Percentiles rank a stretch among this genome's conserved stretches.
These are phyloP conservation scores for Suillus brevipes DNA, from an alignment of 768 basidiomycete species.

Conservation along the genomic window DNA sequence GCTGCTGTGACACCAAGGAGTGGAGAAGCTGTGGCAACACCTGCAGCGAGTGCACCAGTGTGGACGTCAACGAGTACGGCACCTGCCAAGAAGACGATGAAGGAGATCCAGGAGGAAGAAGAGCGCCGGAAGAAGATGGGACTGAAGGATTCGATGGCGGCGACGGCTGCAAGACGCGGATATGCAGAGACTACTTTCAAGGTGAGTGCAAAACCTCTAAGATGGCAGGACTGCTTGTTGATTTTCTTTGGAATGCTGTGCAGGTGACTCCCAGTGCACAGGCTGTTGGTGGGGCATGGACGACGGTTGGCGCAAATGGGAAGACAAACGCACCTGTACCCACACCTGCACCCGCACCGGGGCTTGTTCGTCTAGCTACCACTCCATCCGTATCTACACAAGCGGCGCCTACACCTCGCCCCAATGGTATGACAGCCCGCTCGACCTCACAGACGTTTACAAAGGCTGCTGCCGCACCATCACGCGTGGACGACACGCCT, in stretches of 20 bases:
- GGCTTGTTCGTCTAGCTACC: slow-evolving; percentile 37
- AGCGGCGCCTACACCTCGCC: slow-evolving; percentile 36
- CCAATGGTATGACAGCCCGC: slow-evolving; percentile 39
- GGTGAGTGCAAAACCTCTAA: slow-evolving; percentile 39
- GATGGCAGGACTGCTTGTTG: not conserved
- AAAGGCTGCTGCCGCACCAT: slow-evolving; percentile 26
- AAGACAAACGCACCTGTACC: slow-evolving; percentile 43
- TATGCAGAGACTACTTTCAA: slow-evolving; percentile 82
- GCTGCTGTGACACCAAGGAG: slow-evolving; percentile 45
- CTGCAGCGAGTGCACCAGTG: slow-evolving; percentile 48
- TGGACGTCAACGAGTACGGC: slow-evolving; percentile 71
- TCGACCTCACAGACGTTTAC: slow-evolving; percentile 38
- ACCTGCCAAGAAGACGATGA: slow-evolving; percentile 85
- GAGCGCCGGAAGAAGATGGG: slow-evolving; percentile 76
- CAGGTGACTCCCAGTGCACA: slow-evolving; percentile 34
- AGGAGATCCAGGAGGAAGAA: slow-evolving; percentile 99
- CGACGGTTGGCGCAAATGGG: slow-evolving; percentile 80
- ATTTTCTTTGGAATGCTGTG: slow-evolving; percentile 7
- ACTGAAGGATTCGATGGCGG: slow-evolving; percentile 58
- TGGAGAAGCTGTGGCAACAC: slow-evolving; percentile 21
- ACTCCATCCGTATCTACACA: slow-evolving; percentile 30
- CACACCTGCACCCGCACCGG: slow-evolving; percentile 15
- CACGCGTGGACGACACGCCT: slow-evolving; percentile 62
- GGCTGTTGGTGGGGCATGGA: slow-evolving; percentile 67
- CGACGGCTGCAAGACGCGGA: slow-evolving; percentile 60